A percentile compares a stretch with the other conserved stretches of the same genome.
Evolutionary conservation across 805 yeast species (phyloP).

Genomic region (Lipomyces mesembrius): DNA sequence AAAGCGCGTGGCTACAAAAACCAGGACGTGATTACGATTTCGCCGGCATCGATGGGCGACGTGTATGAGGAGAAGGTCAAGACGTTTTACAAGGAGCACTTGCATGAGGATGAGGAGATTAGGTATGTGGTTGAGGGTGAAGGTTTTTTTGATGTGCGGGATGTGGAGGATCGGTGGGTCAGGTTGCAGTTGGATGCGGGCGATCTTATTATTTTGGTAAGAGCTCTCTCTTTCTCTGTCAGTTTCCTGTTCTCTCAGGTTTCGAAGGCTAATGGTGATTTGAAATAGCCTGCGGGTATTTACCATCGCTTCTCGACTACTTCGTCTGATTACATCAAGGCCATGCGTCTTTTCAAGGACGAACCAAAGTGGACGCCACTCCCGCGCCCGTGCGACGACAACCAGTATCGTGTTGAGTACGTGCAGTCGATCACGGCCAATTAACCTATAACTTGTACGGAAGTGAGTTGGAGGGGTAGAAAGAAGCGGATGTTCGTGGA

Average conservation of each 20-base stretch:
- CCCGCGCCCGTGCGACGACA: slow-evolving; percentile 62
- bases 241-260: background rate
- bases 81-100: slow-evolving; percentile 54
- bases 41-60: slow-evolving; percentile 63
- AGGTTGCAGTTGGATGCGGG: slow-evolving; percentile 65
- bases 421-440: slow-evolving; percentile 25
- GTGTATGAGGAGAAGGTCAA: slow-evolving; percentile 68
- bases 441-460: background rate
- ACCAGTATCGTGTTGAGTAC: slow-evolving; percentile 54
- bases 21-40: slow-evolving; percentile 70
- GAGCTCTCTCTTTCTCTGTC: background rate
- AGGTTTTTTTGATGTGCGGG: slow-evolving; percentile 89
- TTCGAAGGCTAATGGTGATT: slow-evolving; percentile 52
- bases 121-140: slow-evolving; percentile 86
- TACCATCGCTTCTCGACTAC: slow-evolving; percentile 90
- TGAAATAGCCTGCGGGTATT: slow-evolving; percentile 82
- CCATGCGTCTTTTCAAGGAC: slow-evolving; percentile 84
- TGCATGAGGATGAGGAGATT: slow-evolving; percentile 97
- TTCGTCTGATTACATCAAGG: slow-evolving; percentile 64
- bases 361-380: slow-evolving; percentile 97
- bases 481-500: too few relatives aligned
- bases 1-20: slow-evolving; percentile 73
- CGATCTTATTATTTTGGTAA: slow-evolving; percentile 58
- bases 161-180: slow-evolving; percentile 70
- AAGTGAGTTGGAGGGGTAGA: background rate